Conservation (phyloP, 2,329 filamentous ascomycete species). For the Macrophomina phaseolina region DNA sequence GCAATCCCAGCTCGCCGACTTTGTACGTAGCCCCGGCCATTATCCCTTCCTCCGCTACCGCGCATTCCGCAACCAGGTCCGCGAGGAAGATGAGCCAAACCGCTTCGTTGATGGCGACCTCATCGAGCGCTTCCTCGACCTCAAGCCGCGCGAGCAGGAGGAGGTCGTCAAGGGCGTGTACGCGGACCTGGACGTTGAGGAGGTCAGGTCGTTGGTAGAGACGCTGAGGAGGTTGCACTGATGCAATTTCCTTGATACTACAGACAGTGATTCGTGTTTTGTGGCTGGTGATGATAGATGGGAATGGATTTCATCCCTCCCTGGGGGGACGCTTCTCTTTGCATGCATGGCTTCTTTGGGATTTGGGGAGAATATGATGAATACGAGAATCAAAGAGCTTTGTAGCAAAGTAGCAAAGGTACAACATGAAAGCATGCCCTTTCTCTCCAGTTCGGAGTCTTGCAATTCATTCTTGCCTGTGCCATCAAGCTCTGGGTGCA, state of each 20-base stretch:
- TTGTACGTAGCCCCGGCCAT: conserved; percentile 67
- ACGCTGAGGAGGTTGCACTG: conserved; percentile 56
- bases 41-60: conserved; percentile 80
- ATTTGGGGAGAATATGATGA: background rate
- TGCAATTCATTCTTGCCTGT: no score
- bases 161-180: conserved; percentile 58
- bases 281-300: background rate
- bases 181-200: conserved; percentile 64
- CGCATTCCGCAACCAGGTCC: conserved; percentile 76
- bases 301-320: no score
- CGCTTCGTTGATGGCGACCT: conserved; percentile 93
- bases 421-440: background rate
- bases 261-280: no score
- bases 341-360: background rate
- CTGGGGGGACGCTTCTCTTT: background rate
- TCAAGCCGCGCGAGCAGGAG: conserved; percentile 64
- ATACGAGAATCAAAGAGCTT: background rate
- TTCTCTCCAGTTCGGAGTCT: background rate
- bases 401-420: background rate
- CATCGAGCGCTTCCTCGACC: conserved; percentile 81
- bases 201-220: conserved; percentile 65
- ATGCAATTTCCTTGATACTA: no score
- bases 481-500: no score
- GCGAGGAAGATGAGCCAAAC: conserved; percentile 75
- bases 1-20: conserved; percentile 71